Evolutionary conservation across 306 rosid genomes (phyloP), one percentile per base, ranked within the genome.

Genomic region (Mimosa pudica): DNA sequence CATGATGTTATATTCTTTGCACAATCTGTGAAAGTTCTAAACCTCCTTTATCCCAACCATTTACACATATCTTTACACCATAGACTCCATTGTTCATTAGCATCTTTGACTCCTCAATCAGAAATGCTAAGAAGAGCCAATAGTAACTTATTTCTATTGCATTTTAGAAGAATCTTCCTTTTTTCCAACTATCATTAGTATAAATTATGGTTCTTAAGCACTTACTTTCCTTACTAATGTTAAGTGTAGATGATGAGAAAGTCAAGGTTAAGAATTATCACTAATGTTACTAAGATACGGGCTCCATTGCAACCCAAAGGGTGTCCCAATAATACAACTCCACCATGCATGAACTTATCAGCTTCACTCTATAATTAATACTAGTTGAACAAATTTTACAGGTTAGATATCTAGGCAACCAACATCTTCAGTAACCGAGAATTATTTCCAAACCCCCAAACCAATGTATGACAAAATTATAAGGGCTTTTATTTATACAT

Each of bases 261-360:
- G 33, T 71, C 49, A 45, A 80, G 79, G 47, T 66, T 44, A 49
- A 30, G 73, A 76, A 65, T 80, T 91, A 94, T 97, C 97, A 97
- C 98, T 64, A 94, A 81, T 24, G 98, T 89, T 71, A 92, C 89
- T 86, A 92, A 86, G 85, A 94, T 91, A 54, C 98, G 97, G 89
- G 98, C 98, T 77, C 97, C 98, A 71, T 97, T 94, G 88, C 98
- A 92, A 44, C 97, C 97, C 84, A 94, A 73, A 4, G 97, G 98
- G 68, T 94, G 98, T 66, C 98, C 98, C 89, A 94, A 81, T 72
- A 97, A 91, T 73, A 92, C 97, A 81, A 92, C 97, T 70, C 98
- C 97, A 70, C 98, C 98, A 68, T 94, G 95, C 4, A 32, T 24
- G 30, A 24, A 24, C 30, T 24, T 24, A 24, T 24, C 30, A 24